A percentile compares a stretch with the other conserved stretches of the same genome.
Evolutionary conservation across 495 filamentous ascomycete genomes (phyloP).

Genomic region (Aspergillus indologenus): DNA sequence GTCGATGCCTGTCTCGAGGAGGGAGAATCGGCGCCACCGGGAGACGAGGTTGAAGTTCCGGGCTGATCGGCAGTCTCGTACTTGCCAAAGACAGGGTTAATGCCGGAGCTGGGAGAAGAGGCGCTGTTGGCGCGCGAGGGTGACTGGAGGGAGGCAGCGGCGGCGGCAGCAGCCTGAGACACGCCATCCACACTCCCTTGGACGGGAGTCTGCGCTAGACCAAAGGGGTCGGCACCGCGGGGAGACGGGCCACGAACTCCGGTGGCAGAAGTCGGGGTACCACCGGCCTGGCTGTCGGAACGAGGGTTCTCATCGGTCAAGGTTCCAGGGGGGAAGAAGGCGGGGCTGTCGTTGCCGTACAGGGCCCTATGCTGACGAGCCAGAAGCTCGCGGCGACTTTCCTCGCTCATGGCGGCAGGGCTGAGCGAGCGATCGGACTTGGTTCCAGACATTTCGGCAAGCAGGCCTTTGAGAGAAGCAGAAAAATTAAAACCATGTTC

Average conservation of each 20-base stretch:
- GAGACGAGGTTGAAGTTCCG: conserved; percentile 85
- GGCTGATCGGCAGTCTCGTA: conserved; percentile 67
- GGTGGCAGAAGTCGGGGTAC: conserved; percentile 51
- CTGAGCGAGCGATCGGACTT: conserved; percentile 92
- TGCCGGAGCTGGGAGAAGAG: conserved; percentile 67
- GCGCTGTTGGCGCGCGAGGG: conserved; percentile 84
- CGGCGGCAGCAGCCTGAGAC: conserved; percentile 31
- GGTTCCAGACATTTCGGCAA: conserved; percentile 76
- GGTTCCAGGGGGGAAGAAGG: conserved; percentile 56
- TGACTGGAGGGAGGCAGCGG: conserved; percentile 52
- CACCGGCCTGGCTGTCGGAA: conserved; percentile 54
- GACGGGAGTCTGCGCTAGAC: conserved; percentile 43
- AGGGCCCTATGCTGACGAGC: conserved; percentile 90
- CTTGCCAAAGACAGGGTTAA: conserved; percentile 56
- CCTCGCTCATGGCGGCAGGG: conserved; percentile 87
- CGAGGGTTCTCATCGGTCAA: conserved; percentile 65
- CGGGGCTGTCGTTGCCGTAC: conserved; percentile 71
- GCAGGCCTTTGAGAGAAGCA: conserved; percentile 60
- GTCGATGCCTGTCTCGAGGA: conserved; percentile 56
- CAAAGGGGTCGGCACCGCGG: conserved; percentile 61
- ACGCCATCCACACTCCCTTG: conserved; percentile 36
- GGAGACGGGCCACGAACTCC: conserved; percentile 58
- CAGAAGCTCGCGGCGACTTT: conserved; percentile 93
- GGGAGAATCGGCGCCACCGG: conserved; percentile 83
- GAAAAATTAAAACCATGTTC: conserved; percentile 48